Base-by-base conservation (phyloP, 2,329 filamentous ascomycete species). In the Phialophora verrucosa region DNA sequence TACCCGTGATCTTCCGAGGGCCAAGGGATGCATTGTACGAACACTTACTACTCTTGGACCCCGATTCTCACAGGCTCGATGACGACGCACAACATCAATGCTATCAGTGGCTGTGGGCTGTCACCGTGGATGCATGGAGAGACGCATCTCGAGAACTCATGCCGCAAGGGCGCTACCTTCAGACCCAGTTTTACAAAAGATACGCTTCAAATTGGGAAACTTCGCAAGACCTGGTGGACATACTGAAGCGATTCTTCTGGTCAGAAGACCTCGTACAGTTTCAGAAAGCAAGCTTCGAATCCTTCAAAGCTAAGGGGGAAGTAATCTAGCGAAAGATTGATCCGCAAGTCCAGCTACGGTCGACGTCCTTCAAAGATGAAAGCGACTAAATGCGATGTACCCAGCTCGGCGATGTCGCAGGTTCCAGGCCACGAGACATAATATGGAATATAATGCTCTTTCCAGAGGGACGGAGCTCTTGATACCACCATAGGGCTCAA, bases 201-300 rank as follows among this genome's bases (percentile, higher is more conserved):
- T 59, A 60, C 31, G 29, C 27, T 31, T 51, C 58, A 2, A 14
- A 23, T 10, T 35, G 42, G 44, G 8, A 51, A n/a, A 32, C 17
- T 35, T 38, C 44, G 44, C 10, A 14, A 51, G 27, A 55, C 4
- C 31, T 60, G 32, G 14, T n/a, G 44, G 11, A 60, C 44, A 29
- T 47, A 23, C 38, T 60, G 17, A 51, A 51, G 17, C 42, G 29
- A 51, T 51, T 51, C 17, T 60, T 60, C n/a, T 49, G 42, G 58
- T 32, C 44, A n/a, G 25, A 38, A 17, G 42, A 59, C 17, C 8
- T 59, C 11, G 27, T 44, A 35, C 17, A 47, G 17, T 59, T 59
- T 49, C 56, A 59, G 11, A 20, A 55, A 23, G 23, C 17, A 31
- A 55, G 53, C n/a, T 55, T 31, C 10, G 53, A 55, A 14, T 20